Evolutionary conservation across 1,284 basidiomycete species (phyloP).

Genomic region (Coniophora puteana): DNA sequence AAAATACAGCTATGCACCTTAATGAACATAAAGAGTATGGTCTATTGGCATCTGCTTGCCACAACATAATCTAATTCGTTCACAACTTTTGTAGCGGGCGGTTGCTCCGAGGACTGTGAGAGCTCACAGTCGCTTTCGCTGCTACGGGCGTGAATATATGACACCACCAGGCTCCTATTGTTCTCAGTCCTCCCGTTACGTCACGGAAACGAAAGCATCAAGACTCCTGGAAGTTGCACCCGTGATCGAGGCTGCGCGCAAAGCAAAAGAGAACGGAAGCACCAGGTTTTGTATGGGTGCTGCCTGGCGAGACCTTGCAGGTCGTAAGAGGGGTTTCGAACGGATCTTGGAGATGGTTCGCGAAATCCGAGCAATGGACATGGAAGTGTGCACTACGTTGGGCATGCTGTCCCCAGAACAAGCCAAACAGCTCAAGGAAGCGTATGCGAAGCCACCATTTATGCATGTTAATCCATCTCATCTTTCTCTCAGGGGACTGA

Average conservation of each 20-base stretch:
- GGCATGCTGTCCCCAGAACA: slow-evolving; percentile 96
- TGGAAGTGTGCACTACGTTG: slow-evolving; percentile 98
- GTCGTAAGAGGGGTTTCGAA: slow-evolving; percentile 93
- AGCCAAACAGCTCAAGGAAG: slow-evolving; percentile 90
- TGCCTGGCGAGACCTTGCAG: slow-evolving; percentile 96
- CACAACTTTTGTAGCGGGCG: slow-evolving; percentile 60
- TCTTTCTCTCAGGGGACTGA: slow-evolving; percentile 66
- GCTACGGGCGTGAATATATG: neutral
- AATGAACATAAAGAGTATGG: slow-evolving; percentile 98
- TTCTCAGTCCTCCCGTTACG: slow-evolving; percentile 92
- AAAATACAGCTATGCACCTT: slow-evolving; percentile 96
- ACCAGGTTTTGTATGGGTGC: slow-evolving; percentile 99
- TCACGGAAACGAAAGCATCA: slow-evolving; percentile 87
- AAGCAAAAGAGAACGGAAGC: slow-evolving; percentile 94
- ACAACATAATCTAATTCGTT: slow-evolving; percentile 10
- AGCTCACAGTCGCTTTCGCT: slow-evolving; percentile 1
- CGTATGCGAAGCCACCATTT: slow-evolving; percentile 44
- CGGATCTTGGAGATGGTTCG: slow-evolving; percentile 92
- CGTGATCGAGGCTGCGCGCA: slow-evolving; percentile 86
- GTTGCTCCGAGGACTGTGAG: slow-evolving; percentile 94
- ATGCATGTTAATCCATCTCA: slow-evolving; percentile 4
- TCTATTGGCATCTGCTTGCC: slow-evolving; percentile 20
- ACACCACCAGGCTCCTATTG: slow-evolving; percentile 81
- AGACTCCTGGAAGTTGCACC: slow-evolving; percentile 89
- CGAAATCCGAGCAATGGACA: slow-evolving; percentile 84